These are phyloP conservation scores for Talaromyces sp. DNA, from an alignment of 2,329 filamentous ascomycete species.

Conservation along the genomic window DNA sequence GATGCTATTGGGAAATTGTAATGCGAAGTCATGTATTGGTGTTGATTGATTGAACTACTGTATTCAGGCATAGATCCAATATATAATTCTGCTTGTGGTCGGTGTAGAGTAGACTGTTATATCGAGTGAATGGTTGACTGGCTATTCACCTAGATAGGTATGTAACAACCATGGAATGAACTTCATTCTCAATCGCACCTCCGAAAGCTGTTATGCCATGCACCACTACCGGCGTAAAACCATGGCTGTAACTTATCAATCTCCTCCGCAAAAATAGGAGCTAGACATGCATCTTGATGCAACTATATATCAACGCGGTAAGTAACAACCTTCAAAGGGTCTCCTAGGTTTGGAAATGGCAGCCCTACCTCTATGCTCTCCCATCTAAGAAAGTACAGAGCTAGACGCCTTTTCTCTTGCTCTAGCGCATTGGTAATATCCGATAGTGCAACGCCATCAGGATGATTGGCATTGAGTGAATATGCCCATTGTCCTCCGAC, in stretches of 20 bases:
- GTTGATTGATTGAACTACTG: not conserved
- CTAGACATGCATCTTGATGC: slow-evolving; percentile 8
- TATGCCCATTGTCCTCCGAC: slow-evolving; percentile 7
- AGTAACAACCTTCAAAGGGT: too few species aligned
- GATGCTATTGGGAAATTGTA: slow-evolving; percentile 16
- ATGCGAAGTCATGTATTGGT: not conserved
- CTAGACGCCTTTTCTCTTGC: not conserved
- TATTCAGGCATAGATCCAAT: not conserved
- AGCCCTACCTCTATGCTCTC: slow-evolving; percentile 10
- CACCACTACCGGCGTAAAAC: slow-evolving; percentile 1
- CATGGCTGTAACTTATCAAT: slow-evolving; percentile 12
- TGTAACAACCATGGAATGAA: not conserved
- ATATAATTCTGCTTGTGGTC: not conserved
- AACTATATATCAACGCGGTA: not conserved
- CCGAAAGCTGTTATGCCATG: slow-evolving; percentile 3
- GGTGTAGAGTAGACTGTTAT: too few species aligned
- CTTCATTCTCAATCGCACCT: not conserved
- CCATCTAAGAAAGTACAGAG: slow-evolving; percentile 5
- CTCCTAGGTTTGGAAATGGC: not conserved
- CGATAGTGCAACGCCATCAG: slow-evolving; percentile 2
- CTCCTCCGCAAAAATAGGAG: slow-evolving; percentile 4
- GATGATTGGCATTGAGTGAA: slow-evolving; percentile 2
- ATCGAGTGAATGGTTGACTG: not conserved
- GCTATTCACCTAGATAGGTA: not conserved
- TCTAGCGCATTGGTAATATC: not conserved